phyloP scores from a whole-genome alignment of 768 basidiomycete species.

The Mycena kentingensis region DNA sequence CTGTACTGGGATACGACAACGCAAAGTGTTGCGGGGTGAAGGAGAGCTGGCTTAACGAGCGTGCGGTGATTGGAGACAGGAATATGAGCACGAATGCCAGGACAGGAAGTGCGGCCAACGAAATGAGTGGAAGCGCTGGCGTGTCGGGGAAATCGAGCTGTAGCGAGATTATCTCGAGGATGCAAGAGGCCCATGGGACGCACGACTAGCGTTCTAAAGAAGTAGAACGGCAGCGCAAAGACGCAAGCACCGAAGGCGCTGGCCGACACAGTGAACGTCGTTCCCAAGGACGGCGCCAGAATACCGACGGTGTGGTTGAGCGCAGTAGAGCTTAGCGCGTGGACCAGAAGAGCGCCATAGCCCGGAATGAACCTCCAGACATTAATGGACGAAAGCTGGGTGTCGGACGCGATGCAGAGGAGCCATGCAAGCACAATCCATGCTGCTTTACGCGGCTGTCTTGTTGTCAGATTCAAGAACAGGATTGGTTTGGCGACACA shows the following conservation, averaged over 20 bases:
- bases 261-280: conserved; percentile 55
- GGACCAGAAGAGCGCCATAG: conserved; percentile 63
- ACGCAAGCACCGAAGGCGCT: conserved; percentile 64
- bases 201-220: conserved; percentile 61
- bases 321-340: conserved; percentile 60
- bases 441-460: conserved; percentile 53
- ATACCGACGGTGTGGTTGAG: conserved; percentile 63
- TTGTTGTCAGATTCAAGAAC: conserved; percentile 4
- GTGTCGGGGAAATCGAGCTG: conserved; percentile 54
- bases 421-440: conserved; percentile 50
- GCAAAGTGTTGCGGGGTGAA: conserved; percentile 59
- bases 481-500: conserved; percentile 30
- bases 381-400: conserved; percentile 41
- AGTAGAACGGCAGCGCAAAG: conserved; percentile 65
- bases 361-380: conserved; percentile 55
- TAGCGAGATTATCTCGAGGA: conserved; percentile 15
- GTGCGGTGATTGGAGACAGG: conserved; percentile 52
- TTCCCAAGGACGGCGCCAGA: conserved; percentile 59
- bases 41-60: conserved; percentile 47
- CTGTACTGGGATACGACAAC: conserved; percentile 57
- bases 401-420: conserved; percentile 62
- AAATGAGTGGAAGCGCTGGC: conserved; percentile 56
- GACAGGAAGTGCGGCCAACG: conserved; percentile 61
- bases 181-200: conserved; percentile 24
- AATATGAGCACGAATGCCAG: conserved; percentile 66